These are phyloP conservation scores for Entomortierella beljakovae DNA, from an alignment of 192 early-diverging fungal species.

Conservation along the genomic window DNA sequence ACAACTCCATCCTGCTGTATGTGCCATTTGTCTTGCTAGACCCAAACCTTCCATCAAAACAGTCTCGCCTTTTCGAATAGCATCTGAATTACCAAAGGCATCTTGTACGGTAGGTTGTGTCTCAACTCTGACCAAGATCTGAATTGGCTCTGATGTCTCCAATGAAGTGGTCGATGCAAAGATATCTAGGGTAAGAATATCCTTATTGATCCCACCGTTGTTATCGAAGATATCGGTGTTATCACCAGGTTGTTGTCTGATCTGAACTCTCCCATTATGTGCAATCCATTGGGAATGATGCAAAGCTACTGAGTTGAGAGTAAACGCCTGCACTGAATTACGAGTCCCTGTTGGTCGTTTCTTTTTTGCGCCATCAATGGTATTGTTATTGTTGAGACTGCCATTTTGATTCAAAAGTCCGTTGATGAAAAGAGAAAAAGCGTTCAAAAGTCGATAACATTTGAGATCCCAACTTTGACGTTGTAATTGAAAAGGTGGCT, in stretches of 20 bases:
- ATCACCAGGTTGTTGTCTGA: background rate
- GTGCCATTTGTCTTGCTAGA: conserved; percentile 33
- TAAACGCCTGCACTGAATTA: background rate
- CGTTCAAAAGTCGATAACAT: background rate
- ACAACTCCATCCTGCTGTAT: conserved; percentile 35
- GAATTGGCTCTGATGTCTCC: conserved; percentile 3
- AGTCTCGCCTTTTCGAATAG: conserved; percentile 38
- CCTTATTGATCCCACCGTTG: too few species aligned
- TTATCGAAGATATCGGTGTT: too few species aligned
- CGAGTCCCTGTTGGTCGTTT: background rate
- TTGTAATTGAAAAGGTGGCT: too few species aligned
- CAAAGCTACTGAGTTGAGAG: conserved; percentile 15
- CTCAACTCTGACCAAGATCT: conserved; percentile 26
- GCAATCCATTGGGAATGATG: conserved; percentile 13
- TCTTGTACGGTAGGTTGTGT: conserved; percentile 25
- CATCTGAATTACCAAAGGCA: conserved; percentile 36
- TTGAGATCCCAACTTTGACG: too few species aligned
- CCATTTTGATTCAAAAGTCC: too few species aligned
- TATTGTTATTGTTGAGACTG: too few species aligned
- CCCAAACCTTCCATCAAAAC: conserved; percentile 47
- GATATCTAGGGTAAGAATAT: conserved; percentile 21
- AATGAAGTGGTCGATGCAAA: conserved; percentile 20
- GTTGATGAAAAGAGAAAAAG: conserved; percentile 2
- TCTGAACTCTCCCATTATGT: conserved; percentile 20
- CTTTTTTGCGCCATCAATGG: background rate